Conservation (phyloP, 2,329 filamentous ascomycete genomes). For the Aspergillus arachidicola region DNA sequence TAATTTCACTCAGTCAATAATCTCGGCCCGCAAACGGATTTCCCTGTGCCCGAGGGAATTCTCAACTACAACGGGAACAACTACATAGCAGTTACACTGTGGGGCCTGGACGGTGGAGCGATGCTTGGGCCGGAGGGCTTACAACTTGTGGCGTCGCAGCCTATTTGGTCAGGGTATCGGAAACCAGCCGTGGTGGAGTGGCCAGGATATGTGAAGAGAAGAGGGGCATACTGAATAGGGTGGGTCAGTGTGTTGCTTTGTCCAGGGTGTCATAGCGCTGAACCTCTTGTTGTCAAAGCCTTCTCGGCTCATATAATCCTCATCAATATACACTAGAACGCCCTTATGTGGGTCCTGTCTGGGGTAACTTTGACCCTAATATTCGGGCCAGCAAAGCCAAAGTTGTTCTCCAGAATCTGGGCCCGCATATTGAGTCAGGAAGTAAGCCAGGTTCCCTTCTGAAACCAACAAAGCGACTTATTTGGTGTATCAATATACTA, state of each 20-base stretch:
- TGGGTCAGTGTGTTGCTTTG: not conserved
- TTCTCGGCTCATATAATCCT: not conserved
- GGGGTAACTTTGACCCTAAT: too few relatives aligned
- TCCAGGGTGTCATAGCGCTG: not conserved
- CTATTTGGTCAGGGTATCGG: not conserved
- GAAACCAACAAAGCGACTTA: too few relatives aligned
- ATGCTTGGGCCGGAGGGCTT: not conserved
- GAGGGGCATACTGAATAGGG: not conserved
- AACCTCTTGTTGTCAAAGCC: not conserved
- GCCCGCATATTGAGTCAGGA: too few relatives aligned
- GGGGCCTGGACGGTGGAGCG: not conserved
- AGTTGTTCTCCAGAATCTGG: too few relatives aligned
- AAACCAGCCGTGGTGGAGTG: not conserved
- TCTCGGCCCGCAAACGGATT: conserved; percentile 54
- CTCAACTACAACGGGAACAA: conserved; percentile 49
- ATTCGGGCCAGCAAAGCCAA: too few relatives aligned
- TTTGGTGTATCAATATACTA: too few relatives aligned
- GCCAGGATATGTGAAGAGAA: not conserved
- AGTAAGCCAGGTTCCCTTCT: too few relatives aligned
- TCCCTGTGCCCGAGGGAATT: conserved; percentile 56
- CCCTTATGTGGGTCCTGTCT: too few relatives aligned
- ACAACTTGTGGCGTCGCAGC: not conserved
- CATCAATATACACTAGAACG: not conserved
- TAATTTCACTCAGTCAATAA: conserved; percentile 42
- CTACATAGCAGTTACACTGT: not conserved